A percentile compares a stretch with the other conserved stretches of the same genome.
These are phyloP conservation scores for Hygrophorus russula DNA, from an alignment of 768 basidiomycete genomes.

Conservation along the genomic window DNA sequence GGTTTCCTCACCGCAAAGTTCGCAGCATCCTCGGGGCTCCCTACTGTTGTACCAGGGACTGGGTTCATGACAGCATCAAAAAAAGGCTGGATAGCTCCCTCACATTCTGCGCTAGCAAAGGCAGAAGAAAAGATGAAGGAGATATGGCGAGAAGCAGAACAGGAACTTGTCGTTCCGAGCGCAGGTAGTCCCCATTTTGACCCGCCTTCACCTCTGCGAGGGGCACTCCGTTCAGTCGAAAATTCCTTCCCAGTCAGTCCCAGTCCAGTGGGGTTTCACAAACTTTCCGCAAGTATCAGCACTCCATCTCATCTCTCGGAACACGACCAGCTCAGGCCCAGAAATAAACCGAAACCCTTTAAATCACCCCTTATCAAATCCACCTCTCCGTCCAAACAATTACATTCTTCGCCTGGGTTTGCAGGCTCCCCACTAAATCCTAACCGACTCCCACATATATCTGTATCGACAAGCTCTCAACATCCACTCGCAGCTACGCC, in stretches of 20 bases:
- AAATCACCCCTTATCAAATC: conserved; percentile 11
- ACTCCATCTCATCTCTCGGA: conserved; percentile 7
- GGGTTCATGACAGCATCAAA: conserved; percentile 22
- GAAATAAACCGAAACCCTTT: conserved; percentile 14
- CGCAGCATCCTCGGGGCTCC: conserved; percentile 8
- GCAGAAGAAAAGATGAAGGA: conserved; percentile 40
- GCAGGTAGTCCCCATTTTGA: conserved; percentile 10
- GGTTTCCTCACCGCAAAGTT: conserved; percentile 28
- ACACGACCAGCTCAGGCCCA: conserved; percentile 9
- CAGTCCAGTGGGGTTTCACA: conserved; percentile 20
- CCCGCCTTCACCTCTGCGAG: conserved; percentile 21
- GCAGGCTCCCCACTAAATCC: conserved; percentile 22
- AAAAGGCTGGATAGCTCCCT: conserved; percentile 36
- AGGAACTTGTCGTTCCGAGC: conserved; percentile 4
- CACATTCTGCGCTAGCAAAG: conserved; percentile 39
- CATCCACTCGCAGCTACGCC: conserved; percentile 24
- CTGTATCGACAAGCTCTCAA: conserved; percentile 19
- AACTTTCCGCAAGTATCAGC: conserved; percentile 9
- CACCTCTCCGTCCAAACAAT: conserved; percentile 2
- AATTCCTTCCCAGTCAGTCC: conserved; percentile 32
- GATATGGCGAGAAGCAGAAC: conserved; percentile 34
- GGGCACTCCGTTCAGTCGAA: conserved; percentile 25
- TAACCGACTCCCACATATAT: conserved; percentile 6
- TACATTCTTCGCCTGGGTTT: background rate
- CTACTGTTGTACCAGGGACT: conserved; percentile 4